phyloP scores from a whole-genome alignment of 768 basidiomycete species.

The Erythrobasidium yunnanense region DNA sequence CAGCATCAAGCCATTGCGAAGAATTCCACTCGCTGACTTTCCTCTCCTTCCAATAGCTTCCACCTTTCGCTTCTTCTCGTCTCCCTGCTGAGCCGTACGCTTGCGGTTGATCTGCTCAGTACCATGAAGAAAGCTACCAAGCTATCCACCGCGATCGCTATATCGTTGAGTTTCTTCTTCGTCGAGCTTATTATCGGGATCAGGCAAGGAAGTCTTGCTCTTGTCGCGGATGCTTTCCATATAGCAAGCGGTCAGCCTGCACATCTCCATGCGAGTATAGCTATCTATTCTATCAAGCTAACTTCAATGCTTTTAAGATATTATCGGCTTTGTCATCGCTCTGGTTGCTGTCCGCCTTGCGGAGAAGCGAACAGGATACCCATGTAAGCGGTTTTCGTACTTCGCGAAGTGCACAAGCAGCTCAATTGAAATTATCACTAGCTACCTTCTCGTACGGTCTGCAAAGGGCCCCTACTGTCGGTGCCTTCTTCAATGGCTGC shows the following conservation, averaged over 20 bases:
- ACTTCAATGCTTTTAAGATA: too few relatives aligned
- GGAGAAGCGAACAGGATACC: neutral
- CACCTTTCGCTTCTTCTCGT: too few relatives aligned
- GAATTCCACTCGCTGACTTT: too few relatives aligned
- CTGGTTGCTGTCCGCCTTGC: constrained; percentile 2
- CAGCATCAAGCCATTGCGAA: too few relatives aligned
- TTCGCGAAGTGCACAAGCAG: neutral
- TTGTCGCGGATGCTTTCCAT: constrained; percentile 28
- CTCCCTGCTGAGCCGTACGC: too few relatives aligned
- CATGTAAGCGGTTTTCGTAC: neutral
- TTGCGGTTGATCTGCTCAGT: too few relatives aligned
- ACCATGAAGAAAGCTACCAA: constrained; percentile 13
- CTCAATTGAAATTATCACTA: neutral
- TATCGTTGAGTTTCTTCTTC: constrained; percentile 8
- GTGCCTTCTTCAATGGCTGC: constrained; percentile 16
- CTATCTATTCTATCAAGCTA: too few relatives aligned
- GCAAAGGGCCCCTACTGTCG: neutral
- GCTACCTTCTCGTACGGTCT: constrained; percentile 3
- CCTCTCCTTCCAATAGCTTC: too few relatives aligned
- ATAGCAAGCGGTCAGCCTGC: constrained; percentile 10
- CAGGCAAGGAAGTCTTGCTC: constrained; percentile 11
- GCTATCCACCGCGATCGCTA: neutral
- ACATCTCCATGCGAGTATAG: too few relatives aligned
- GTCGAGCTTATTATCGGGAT: constrained; percentile 24
- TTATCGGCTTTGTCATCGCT: constrained; percentile 19